These are phyloP conservation scores for Tuber aestivum DNA, from an alignment of 495 filamentous ascomycete species.

Conservation along the genomic window DNA sequence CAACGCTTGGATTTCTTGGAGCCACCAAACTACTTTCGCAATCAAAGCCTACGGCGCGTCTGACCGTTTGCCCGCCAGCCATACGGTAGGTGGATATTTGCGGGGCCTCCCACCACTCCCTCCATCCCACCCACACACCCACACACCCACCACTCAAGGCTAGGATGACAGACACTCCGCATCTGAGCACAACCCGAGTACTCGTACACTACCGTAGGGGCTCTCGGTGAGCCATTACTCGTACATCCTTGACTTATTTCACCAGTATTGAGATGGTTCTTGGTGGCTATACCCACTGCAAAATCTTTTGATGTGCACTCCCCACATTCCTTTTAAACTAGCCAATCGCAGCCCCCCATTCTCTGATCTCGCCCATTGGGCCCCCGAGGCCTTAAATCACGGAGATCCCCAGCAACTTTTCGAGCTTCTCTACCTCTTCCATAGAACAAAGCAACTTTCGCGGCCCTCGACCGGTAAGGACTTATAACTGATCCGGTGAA, in stretches of 20 bases:
- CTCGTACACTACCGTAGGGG: too few relatives aligned
- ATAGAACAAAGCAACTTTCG: constrained; percentile 26
- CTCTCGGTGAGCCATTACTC: constrained; percentile 24
- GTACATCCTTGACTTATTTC: constrained; percentile 18
- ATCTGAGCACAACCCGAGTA: too few relatives aligned
- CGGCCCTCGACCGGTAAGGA: constrained; percentile 15
- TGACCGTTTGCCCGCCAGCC: constrained; percentile 18
- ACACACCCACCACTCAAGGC: not conserved
- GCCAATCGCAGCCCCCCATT: not conserved
- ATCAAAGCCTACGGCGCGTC: constrained; percentile 22
- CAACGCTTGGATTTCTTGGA: not conserved
- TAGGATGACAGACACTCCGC: constrained; percentile 35
- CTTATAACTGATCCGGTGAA: constrained; percentile 23
- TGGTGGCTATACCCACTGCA: constrained; percentile 14
- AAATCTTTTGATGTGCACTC: constrained; percentile 32
- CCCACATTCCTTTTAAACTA: constrained; percentile 26
- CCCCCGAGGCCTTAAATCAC: constrained; percentile 23
- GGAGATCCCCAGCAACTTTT: constrained; percentile 18
- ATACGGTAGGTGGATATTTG: not conserved
- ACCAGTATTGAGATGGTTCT: constrained; percentile 17
- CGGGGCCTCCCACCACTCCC: not conserved
- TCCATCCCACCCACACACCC: not conserved
- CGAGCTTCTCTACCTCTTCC: not conserved
- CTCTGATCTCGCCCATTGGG: not conserved
- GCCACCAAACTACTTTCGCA: not conserved